Conservation (phyloP, 2,329 filamentous ascomycete species). For the Scopulariopsis brevicaulis region DNA sequence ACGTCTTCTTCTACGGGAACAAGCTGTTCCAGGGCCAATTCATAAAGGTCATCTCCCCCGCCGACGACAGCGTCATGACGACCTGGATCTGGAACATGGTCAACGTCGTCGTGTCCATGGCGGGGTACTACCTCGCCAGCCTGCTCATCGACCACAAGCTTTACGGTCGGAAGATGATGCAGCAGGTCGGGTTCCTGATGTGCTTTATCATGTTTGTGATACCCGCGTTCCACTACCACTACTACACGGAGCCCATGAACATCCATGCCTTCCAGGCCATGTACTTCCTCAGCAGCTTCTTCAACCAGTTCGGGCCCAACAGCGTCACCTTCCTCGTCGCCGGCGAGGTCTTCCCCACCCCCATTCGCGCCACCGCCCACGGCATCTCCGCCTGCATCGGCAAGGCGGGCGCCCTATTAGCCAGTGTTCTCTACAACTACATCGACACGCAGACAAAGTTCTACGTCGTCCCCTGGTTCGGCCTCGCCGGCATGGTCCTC, state of each 20-base stretch:
- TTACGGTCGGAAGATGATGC: slow-evolving; percentile 93
- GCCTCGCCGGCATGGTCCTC: slow-evolving; percentile 72
- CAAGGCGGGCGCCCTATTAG: slow-evolving; percentile 78
- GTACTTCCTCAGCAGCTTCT: slow-evolving; percentile 97
- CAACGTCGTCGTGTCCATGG: slow-evolving; percentile 78
- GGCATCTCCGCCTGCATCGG: slow-evolving; percentile 88
- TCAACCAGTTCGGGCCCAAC: slow-evolving; percentile 98
- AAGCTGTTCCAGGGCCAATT: slow-evolving; percentile 93
- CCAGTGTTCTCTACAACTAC: slow-evolving; percentile 89
- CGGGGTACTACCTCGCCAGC: slow-evolving; percentile 82
- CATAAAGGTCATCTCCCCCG: slow-evolving; percentile 67
- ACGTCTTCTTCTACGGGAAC: slow-evolving; percentile 99
- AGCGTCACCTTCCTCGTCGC: slow-evolving; percentile 92
- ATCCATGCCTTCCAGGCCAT: slow-evolving; percentile 92
- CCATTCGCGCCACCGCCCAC: slow-evolving; percentile 85
- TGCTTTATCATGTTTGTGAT: slow-evolving; percentile 90
- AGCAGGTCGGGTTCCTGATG: slow-evolving; percentile 85
- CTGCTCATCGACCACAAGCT: slow-evolving; percentile 92
- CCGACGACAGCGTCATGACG: slow-evolving; percentile 64
- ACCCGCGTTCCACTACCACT: slow-evolving; percentile 76
- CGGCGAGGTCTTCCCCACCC: slow-evolving; percentile 91
- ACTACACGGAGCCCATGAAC: slow-evolving; percentile 61
- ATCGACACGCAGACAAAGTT: slow-evolving; percentile 78
- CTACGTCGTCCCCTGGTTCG: slow-evolving; percentile 91
- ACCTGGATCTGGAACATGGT: slow-evolving; percentile 87